Evolutionary conservation across 2,329 filamentous ascomycete genomes (phyloP).

Genomic region (Hypoxylon sp.): DNA sequence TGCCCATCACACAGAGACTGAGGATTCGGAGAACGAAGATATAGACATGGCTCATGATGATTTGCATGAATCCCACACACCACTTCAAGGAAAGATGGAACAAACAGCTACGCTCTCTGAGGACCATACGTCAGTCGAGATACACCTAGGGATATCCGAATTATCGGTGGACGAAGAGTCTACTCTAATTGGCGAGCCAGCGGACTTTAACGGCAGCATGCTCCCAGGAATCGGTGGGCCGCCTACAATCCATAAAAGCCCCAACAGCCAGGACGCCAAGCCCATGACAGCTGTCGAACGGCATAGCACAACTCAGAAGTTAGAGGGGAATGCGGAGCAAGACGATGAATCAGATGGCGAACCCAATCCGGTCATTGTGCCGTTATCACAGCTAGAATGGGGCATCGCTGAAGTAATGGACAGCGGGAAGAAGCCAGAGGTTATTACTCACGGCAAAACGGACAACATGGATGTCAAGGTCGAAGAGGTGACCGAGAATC

Average conservation of each 20-base stretch:
- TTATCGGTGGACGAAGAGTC: constrained; percentile 42
- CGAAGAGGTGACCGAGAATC: constrained; percentile 14
- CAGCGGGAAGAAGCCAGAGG: constrained; percentile 4
- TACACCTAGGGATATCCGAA: constrained; percentile 1
- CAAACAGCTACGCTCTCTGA: background rate
- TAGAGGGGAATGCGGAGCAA: background rate
- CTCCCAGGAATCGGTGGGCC: constrained; percentile 6
- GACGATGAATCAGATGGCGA: constrained; percentile 31
- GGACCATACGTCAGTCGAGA: background rate
- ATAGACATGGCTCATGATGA: background rate
- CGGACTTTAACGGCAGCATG: constrained; percentile 35
- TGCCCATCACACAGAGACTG: constrained; percentile 1
- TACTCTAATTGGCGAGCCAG: constrained; percentile 46
- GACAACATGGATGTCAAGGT: constrained; percentile 9
- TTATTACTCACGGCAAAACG: constrained; percentile 8
- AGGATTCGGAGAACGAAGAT: background rate
- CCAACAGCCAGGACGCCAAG: constrained; percentile 14
- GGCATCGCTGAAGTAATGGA: constrained; percentile 16
- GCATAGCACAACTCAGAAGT: background rate
- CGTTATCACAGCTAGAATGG: constrained; percentile 41
- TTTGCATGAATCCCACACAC: constrained; percentile 12
- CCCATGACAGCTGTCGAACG: constrained; percentile 13
- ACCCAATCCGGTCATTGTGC: constrained; percentile 28
- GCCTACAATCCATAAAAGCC: constrained; percentile 6
- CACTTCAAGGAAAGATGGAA: constrained; percentile 26